phyloP scores from a whole-genome alignment of 106 monocot genomes.

The Cymbidium sinense region DNA sequence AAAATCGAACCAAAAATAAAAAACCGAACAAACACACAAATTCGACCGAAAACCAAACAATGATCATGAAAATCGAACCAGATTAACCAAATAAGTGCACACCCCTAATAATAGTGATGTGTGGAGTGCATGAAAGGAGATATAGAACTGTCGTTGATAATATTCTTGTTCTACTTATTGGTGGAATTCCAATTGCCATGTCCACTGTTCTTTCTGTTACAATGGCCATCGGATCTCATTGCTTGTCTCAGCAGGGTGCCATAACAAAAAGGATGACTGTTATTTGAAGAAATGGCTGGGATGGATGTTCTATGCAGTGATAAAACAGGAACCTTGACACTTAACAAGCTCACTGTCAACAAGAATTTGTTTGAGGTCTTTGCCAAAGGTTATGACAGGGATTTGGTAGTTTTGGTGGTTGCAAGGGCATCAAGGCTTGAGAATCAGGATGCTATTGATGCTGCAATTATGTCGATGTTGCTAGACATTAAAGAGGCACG shows the following conservation, averaged over 20 bases:
- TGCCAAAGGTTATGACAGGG: conserved; percentile 34
- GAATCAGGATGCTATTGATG: conserved; percentile 57
- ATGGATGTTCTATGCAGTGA: too few species aligned
- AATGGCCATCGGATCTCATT: conserved; percentile 54
- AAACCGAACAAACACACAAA: too few species aligned
- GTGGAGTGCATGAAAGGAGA: conserved; percentile 15
- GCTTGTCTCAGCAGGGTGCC: conserved; percentile 44
- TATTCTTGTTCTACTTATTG: conserved; percentile 44
- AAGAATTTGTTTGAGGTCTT: conserved; percentile 47
- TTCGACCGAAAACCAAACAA: too few species aligned
- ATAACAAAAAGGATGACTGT: conserved; percentile 56
- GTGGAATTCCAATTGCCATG: conserved; percentile 54
- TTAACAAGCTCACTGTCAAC: too few species aligned
- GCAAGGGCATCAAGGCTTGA: conserved; percentile 60
- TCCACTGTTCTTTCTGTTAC: conserved; percentile 47
- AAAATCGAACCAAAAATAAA: too few species aligned
- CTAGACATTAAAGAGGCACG: too few species aligned
- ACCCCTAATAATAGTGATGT: conserved; percentile 38
- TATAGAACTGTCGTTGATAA: conserved; percentile 40
- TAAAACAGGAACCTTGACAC: too few species aligned
- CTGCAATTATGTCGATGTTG: too few species aligned
- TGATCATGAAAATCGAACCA: too few species aligned
- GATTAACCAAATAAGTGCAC: too few species aligned
- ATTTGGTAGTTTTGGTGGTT: conserved; percentile 35
- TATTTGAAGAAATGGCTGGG: too few species aligned